phyloP scores from a whole-genome alignment of 371 early-diverging fungal species.

The Dentiscutata heterogama region DNA sequence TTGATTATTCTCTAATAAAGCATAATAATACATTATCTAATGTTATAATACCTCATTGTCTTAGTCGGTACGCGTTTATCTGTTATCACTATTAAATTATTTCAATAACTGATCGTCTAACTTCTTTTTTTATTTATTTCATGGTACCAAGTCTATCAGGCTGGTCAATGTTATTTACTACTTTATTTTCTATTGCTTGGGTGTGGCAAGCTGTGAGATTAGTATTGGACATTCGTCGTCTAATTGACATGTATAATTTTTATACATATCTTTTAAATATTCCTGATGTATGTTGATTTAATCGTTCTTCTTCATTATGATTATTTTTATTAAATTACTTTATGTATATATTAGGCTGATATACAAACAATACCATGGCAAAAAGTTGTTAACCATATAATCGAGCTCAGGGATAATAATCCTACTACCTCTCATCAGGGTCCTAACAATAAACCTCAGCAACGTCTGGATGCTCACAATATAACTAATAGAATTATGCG shows the following conservation, averaged over 20 bases:
- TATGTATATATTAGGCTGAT: slow-evolving; percentile 63
- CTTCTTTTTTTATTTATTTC: slow-evolving; percentile 5
- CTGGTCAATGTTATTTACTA: slow-evolving; percentile 61
- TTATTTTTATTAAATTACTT: not conserved
- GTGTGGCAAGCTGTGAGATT: slow-evolving; percentile 75
- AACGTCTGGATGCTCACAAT: slow-evolving; percentile 85
- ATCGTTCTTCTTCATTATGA: not conserved
- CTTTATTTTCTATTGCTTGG: slow-evolving; percentile 80
- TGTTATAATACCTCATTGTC: slow-evolving; percentile 82
- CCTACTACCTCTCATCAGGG: slow-evolving; percentile 60
- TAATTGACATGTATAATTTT: slow-evolving; percentile 88
- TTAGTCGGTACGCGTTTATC: slow-evolving; percentile 53
- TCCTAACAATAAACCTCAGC: slow-evolving; percentile 55
- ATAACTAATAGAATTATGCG: slow-evolving; percentile 96
- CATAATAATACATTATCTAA: slow-evolving; percentile 73
- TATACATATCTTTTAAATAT: slow-evolving; percentile 85
- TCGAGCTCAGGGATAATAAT: slow-evolving; percentile 76
- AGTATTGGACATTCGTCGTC: slow-evolving; percentile 72
- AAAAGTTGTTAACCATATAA: slow-evolving; percentile 76
- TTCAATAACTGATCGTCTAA: not conserved
- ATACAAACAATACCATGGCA: slow-evolving; percentile 86
- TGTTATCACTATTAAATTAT: no score
- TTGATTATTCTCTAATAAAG: slow-evolving; percentile 85
- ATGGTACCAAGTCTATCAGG: slow-evolving; percentile 56
- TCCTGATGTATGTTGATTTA: slow-evolving; percentile 69